Conservation (phyloP, 2,329 filamentous ascomycete species). For the Podosphaera fusca region DNA sequence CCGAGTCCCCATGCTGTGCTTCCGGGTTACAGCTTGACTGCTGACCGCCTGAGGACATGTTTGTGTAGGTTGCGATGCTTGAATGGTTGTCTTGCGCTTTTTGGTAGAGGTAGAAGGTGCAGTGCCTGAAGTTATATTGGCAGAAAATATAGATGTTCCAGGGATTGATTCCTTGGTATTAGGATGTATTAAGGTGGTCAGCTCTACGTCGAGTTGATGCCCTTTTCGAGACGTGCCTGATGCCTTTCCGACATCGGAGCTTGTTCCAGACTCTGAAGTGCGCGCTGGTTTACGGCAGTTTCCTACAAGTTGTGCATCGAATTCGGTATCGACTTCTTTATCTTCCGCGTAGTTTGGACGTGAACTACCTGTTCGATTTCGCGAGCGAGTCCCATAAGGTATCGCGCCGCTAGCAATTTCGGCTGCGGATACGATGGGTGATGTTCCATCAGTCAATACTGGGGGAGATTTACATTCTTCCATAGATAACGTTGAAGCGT, state of each 20-base stretch:
- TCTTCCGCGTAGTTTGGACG: slow-evolving; percentile 92
- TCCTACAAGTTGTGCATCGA: slow-evolving; percentile 36
- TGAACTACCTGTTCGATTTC: slow-evolving; percentile 58
- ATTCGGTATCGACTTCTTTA: slow-evolving; percentile 74
- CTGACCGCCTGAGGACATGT: slow-evolving; percentile 3
- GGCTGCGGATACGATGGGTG: slow-evolving; percentile 24
- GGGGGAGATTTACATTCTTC: slow-evolving; percentile 15
- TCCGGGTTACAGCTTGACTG: slow-evolving; percentile 5
- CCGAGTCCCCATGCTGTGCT: slow-evolving; percentile 7
- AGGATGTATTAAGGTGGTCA: slow-evolving; percentile 10
- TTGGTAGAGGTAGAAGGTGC: slow-evolving; percentile 31
- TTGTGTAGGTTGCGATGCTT: slow-evolving; percentile 6
- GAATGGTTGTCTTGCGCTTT: slow-evolving; percentile 49
- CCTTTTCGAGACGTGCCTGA: slow-evolving; percentile 19
- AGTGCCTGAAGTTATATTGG: slow-evolving; percentile 18
- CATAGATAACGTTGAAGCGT: too few relatives aligned
- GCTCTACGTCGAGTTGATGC: slow-evolving; percentile 12
- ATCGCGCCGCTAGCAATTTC: slow-evolving; percentile 20
- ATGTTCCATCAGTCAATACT: slow-evolving; percentile 24
- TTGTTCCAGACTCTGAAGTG: slow-evolving; percentile 12
- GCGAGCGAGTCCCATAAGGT: slow-evolving; percentile 79
- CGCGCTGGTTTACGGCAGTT: slow-evolving; percentile 33
- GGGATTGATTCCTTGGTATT: slow-evolving; percentile 26
- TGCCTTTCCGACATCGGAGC: slow-evolving; percentile 4
- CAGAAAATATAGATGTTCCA: slow-evolving; percentile 33